phyloP scores from a whole-genome alignment of 805 yeast species.

The Jamesozyma piceae region DNA sequence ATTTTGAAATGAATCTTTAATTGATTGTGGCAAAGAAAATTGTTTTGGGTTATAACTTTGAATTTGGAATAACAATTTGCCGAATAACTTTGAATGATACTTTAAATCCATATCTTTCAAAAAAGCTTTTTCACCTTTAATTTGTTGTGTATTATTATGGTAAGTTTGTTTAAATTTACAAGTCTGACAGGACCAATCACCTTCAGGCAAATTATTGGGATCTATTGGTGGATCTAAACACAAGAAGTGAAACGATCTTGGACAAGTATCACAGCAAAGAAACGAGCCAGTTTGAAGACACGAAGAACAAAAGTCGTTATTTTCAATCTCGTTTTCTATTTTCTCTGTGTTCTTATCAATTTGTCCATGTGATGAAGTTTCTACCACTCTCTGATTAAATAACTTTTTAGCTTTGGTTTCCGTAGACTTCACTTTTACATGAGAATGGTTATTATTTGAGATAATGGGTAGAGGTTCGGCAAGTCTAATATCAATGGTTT shows the following conservation, averaged over 20 bases:
- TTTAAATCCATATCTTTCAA: slow-evolving; percentile 6
- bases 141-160: slow-evolving; percentile 19
- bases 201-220: slow-evolving; percentile 68
- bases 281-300: slow-evolving; percentile 87
- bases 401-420: slow-evolving; percentile 32
- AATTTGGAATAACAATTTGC: slow-evolving; percentile 49
- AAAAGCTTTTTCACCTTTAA: slow-evolving; percentile 17
- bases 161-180: slow-evolving; percentile 43
- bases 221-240: slow-evolving; percentile 88
- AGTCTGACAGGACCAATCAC: slow-evolving; percentile 80
- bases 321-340: slow-evolving; percentile 31
- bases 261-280: slow-evolving; percentile 90
- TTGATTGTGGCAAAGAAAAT: slow-evolving; percentile 54
- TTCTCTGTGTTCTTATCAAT: not conserved
- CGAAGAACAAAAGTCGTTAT: slow-evolving; percentile 85
- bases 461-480: not conserved
- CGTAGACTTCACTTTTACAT: slow-evolving; percentile 10
- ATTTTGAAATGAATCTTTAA: slow-evolving; percentile 65
- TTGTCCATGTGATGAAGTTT: not conserved
- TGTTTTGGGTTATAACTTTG: slow-evolving; percentile 57
- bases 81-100: slow-evolving; percentile 32
- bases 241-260: slow-evolving; percentile 81
- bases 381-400: slow-evolving; percentile 34
- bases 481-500: not conserved
- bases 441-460: slow-evolving; percentile 2